A percentile compares a stretch with the other conserved stretches of the same genome.
phyloP scores from a whole-genome alignment of 129 eudicot species.

The carrot (Daucus carota) region DH1_v3.0 NC_030385.2:8894501-8895000 shows the following conservation, averaged over 20 bases:
- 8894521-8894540: background rate
- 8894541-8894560: slow-evolving; percentile 5
- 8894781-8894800: slow-evolving; percentile 26
- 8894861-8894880: slow-evolving; percentile 94
- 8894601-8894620: slow-evolving; percentile 64
- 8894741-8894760: background rate
- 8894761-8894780: slow-evolving; percentile 11
- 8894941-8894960: slow-evolving; percentile 5
- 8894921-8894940: slow-evolving; percentile 8
- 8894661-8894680: slow-evolving; percentile 67
- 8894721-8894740: slow-evolving; percentile 3
- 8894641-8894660: slow-evolving; percentile 69
- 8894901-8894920: background rate
- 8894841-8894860: slow-evolving; percentile 99
- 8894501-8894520: background rate
- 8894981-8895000: slow-evolving; percentile 90
- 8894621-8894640: slow-evolving; percentile 56
- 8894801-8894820: slow-evolving; percentile 79
- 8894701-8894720: slow-evolving; percentile 39
- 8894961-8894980: slow-evolving; percentile 73
- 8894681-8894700: slow-evolving; percentile 78
- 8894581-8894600: slow-evolving; percentile 65
- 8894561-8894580: slow-evolving; percentile 71
- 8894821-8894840: slow-evolving; percentile 87
- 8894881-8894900: slow-evolving; percentile 47